A percentile compares a stretch with the other conserved stretches of the same genome.
These are phyloP conservation scores for Pinus albicaulis DNA, from an alignment of 75 land plant genomes.

Conservation along the genomic window DNA sequence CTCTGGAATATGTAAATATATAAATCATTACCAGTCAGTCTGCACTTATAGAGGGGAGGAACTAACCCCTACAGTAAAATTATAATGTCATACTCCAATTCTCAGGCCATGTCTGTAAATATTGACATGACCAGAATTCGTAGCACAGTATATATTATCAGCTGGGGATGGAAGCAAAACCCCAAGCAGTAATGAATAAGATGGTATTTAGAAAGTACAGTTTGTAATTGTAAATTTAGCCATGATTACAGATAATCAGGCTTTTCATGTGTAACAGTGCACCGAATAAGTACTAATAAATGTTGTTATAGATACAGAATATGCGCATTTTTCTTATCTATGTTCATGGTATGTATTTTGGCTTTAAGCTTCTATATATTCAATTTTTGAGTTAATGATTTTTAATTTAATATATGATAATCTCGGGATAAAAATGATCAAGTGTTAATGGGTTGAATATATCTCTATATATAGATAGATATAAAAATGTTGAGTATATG, in stretches of 20 bases:
- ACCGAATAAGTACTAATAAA: constrained; percentile 1
- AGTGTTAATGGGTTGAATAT: too few relatives aligned
- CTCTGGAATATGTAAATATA: neutral
- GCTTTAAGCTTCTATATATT: too few relatives aligned
- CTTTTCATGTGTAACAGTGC: constrained; percentile 5
- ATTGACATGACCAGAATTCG: neutral
- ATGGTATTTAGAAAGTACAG: constrained; percentile 4
- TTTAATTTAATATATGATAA: too few relatives aligned
- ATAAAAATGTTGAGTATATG: too few relatives aligned
- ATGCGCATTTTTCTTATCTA: too few relatives aligned
- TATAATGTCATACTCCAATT: neutral
- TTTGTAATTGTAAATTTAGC: neutral
- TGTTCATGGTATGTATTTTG: too few relatives aligned
- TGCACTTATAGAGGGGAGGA: neutral
- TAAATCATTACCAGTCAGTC: neutral
- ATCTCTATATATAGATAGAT: too few relatives aligned
- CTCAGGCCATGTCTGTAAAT: neutral
- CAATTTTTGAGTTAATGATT: too few relatives aligned
- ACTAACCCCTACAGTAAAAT: neutral
- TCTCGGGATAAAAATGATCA: too few relatives aligned
- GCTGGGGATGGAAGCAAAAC: neutral
- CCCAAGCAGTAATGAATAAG: neutral
- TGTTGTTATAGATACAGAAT: neutral
- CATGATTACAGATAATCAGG: constrained; percentile 2
- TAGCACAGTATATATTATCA: neutral